phyloP scores from a whole-genome alignment of 2,329 filamentous ascomycete genomes.

The Claviceps lovelessii region DNA sequence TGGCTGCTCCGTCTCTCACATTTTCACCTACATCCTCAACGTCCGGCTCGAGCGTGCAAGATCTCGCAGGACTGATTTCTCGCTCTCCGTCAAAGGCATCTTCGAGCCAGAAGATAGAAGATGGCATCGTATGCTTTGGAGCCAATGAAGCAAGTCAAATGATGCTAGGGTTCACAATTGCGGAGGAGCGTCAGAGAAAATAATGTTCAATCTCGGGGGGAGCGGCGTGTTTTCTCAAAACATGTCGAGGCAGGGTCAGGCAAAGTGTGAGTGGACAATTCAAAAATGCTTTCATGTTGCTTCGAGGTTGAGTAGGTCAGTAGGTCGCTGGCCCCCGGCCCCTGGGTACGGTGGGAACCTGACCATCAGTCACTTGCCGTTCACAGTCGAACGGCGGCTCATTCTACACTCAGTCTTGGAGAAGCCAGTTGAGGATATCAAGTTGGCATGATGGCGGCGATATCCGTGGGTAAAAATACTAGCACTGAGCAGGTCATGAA shows the following conservation, averaged over 20 bases:
- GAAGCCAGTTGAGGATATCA: too few relatives aligned
- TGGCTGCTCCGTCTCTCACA: background rate
- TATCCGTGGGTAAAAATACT: too few relatives aligned
- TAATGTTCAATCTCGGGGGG: background rate
- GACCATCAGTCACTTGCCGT: background rate
- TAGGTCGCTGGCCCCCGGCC: background rate
- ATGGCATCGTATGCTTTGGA: background rate
- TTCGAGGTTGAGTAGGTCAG: background rate
- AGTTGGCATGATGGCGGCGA: too few relatives aligned
- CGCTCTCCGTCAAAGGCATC: background rate
- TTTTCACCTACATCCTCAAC: background rate
- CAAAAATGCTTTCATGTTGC: background rate
- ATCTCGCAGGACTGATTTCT: constrained; percentile 3
- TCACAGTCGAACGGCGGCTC: background rate
- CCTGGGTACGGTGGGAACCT: background rate
- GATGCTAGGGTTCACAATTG: background rate
- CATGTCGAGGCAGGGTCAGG: background rate
- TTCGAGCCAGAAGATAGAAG: background rate
- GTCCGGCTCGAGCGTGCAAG: constrained; percentile 12
- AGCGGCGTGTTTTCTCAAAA: too few relatives aligned
- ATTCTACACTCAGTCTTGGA: too few relatives aligned
- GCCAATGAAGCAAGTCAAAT: background rate
- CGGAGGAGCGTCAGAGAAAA: too few relatives aligned
- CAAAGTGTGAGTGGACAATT: too few relatives aligned
- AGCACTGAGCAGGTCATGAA: too few relatives aligned